Evolutionary conservation across 164 flowering plant genomes (phyloP).

Genomic region (Cinnamomum micranthum): DNA sequence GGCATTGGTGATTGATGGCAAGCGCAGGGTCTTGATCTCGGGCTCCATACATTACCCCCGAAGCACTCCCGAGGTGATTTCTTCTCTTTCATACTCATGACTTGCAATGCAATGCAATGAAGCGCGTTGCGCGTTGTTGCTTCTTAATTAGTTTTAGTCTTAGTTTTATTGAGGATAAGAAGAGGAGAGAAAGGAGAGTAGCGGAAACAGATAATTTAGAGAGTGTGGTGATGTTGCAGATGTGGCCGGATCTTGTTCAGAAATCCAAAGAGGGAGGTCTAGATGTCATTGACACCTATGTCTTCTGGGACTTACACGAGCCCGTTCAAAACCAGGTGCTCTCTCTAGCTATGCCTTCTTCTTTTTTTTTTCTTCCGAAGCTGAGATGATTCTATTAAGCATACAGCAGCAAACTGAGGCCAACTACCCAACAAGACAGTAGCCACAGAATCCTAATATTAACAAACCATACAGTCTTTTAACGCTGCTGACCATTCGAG

Average conservation of each 20-base stretch:
- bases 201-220: no score
- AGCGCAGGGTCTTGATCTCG: slow-evolving; percentile 63
- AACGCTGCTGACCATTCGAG: no score
- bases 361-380: no score
- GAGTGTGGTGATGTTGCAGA: slow-evolving; percentile 37
- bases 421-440: no score
- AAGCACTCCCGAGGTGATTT: slow-evolving; percentile 78
- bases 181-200: not conserved
- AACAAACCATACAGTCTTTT: no score
- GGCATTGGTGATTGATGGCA: slow-evolving; percentile 72
- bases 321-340: slow-evolving; percentile 31
- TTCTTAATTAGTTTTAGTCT: no score
- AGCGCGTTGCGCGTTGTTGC: no score
- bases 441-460: no score
- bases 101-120: not conserved
- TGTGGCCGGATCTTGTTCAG: slow-evolving; percentile 93
- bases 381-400: no score
- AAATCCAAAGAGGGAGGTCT: slow-evolving; percentile 96
- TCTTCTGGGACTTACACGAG: slow-evolving; percentile 94
- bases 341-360: no score
- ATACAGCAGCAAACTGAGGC: no score
- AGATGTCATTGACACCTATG: slow-evolving; percentile 89
- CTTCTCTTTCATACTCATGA: not conserved
- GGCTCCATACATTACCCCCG: slow-evolving; percentile 97
- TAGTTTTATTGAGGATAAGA: no score